Conservation (phyloP, 2,329 filamentous ascomycete genomes). For the Fusarium annulatum region DNA sequence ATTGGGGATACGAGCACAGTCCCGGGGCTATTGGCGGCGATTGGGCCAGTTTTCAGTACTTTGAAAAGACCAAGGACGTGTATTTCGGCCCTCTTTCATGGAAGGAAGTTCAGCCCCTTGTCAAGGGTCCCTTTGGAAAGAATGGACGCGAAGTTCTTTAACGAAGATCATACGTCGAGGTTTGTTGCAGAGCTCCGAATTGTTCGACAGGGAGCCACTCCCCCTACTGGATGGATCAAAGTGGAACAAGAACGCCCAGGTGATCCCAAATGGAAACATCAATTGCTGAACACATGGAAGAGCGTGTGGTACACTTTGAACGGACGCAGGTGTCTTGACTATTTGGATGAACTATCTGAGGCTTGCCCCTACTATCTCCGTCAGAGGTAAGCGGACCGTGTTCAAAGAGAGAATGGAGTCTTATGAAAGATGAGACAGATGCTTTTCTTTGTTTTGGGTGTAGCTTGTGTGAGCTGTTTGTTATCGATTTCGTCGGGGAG, state of each 20-base stretch:
- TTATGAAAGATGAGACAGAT: no score
- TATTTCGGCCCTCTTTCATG: neutral
- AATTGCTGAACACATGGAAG: neutral
- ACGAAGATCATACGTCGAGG: neutral
- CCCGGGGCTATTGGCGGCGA: accelerated
- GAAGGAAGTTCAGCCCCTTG: neutral
- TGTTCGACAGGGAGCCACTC: neutral
- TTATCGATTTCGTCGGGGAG: neutral
- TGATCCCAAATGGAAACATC: accelerated
- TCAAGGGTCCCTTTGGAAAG: accelerated
- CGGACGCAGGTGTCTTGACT: no score
- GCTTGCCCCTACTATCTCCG: no score
- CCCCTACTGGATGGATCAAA: neutral
- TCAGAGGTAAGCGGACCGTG: no score
- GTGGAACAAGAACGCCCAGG: accelerated
- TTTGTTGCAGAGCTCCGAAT: neutral
- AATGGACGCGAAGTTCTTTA: neutral
- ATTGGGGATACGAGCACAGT: neutral
- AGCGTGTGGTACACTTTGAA: neutral
- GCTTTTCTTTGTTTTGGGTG: neutral
- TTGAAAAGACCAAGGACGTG: neutral
- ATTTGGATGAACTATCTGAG: no score
- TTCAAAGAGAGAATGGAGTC: no score
- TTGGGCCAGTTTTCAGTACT: neutral
- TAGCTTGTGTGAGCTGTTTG: neutral